Percentiles rank a stretch among this genome's conserved stretches.
These are phyloP conservation scores for Candida montana DNA, from an alignment of 805 yeast species.

Conservation along the genomic window DNA sequence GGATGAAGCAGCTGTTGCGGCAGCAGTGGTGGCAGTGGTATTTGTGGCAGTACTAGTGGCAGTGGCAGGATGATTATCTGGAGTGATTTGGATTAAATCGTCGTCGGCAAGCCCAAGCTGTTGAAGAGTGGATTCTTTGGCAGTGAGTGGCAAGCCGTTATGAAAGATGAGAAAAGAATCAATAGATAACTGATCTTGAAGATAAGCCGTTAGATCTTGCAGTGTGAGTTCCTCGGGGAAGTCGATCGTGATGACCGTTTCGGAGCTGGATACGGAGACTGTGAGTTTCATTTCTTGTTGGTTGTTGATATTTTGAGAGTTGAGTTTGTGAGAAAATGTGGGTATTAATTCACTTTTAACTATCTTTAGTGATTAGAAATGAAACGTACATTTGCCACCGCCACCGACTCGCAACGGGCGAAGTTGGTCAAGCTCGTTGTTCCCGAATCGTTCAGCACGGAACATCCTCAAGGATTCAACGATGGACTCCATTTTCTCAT, in stretches of 20 bases:
- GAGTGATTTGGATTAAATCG: conserved; percentile 3
- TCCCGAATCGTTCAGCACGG: conserved; percentile 21
- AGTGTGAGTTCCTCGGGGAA: conserved; percentile 59
- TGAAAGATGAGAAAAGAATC: conserved; percentile 28
- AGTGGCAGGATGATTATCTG: neutral
- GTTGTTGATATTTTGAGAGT: neutral
- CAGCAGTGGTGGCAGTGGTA: neutral
- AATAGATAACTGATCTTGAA: conserved; percentile 36
- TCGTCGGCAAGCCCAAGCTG: conserved; percentile 2
- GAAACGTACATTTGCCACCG: conserved; percentile 7
- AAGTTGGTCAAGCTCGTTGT: conserved; percentile 11
- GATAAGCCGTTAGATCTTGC: conserved; percentile 64
- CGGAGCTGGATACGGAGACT: conserved; percentile 16
- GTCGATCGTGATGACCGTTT: conserved; percentile 39
- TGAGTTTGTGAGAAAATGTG: too few relatives aligned
- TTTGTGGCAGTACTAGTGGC: neutral
- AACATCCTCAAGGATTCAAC: conserved; percentile 30
- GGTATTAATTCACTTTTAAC: too few relatives aligned
- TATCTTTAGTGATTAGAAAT: neutral
- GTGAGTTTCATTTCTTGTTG: conserved; percentile 11
- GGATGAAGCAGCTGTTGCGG: too few relatives aligned
- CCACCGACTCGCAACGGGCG: conserved; percentile 10
- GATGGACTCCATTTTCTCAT: conserved; percentile 31
- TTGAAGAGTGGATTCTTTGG: neutral
- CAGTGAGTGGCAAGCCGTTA: conserved; percentile 5